Evolutionary conservation across 768 basidiomycete genomes (phyloP).

Genomic region (Lactarius vividus): DNA sequence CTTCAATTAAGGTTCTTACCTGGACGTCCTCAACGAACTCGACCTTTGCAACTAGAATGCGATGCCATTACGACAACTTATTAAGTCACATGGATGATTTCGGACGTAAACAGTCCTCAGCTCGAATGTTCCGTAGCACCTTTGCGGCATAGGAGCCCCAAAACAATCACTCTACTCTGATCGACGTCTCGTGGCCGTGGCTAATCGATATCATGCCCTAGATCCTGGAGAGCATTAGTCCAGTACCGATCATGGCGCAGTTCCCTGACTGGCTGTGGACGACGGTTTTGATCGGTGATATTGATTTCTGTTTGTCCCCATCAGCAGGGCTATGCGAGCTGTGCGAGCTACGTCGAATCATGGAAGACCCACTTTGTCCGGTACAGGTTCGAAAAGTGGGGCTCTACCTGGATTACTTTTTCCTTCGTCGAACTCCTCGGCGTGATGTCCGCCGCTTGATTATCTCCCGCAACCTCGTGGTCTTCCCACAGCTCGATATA

Average conservation of each 20-base stretch:
- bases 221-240: background rate
- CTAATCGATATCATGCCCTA: background rate
- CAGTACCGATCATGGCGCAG: background rate
- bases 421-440: background rate
- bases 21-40: background rate
- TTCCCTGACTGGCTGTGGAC: background rate
- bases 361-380: no score
- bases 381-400: no score
- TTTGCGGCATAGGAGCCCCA: background rate
- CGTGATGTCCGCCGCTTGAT: background rate
- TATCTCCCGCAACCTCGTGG: background rate
- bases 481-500: background rate
- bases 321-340: slow-evolving; percentile 9
- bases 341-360: background rate
- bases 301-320: background rate
- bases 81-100: background rate
- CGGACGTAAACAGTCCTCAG: background rate
- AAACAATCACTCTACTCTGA: background rate
- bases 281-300: slow-evolving; percentile 14
- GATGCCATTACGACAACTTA: background rate
- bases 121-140: background rate
- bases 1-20: background rate
- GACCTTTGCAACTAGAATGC: background rate
- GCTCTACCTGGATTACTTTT: background rate
- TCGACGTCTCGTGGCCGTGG: background rate